Percentiles rank a stretch among this genome's conserved stretches.
Conservation (phyloP, 495 filamentous ascomycete genomes). For the Cenococcum geophilum region DNA sequence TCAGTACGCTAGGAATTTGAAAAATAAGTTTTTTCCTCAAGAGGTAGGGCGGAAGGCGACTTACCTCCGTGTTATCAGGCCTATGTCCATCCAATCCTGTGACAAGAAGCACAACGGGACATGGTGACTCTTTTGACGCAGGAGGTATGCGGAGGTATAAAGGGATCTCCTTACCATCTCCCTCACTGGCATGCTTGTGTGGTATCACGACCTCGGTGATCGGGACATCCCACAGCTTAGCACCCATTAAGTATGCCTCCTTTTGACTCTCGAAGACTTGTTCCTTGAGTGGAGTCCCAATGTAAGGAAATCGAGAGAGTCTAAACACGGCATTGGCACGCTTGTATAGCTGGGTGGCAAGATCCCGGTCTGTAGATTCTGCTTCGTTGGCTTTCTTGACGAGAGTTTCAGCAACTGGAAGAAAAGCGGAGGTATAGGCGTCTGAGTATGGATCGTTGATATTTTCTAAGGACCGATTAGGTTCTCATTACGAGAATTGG, state of each 20-base stretch:
- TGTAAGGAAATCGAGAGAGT: slow-evolving; percentile 69
- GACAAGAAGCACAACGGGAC: slow-evolving; percentile 59
- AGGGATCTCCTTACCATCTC: slow-evolving; percentile 53
- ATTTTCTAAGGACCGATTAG: slow-evolving; percentile 36
- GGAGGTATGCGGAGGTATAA: slow-evolving; percentile 51
- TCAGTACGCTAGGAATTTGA: slow-evolving; percentile 44
- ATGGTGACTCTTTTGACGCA: slow-evolving; percentile 38
- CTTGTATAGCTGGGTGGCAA: slow-evolving; percentile 56
- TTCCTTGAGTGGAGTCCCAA: slow-evolving; percentile 48
- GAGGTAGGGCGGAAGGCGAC: not conserved
- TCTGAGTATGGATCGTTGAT: slow-evolving; percentile 59
- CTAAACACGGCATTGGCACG: slow-evolving; percentile 64
- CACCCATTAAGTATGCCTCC: slow-evolving; percentile 54
- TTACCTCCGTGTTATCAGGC: slow-evolving; percentile 57
- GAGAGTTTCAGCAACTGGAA: slow-evolving; percentile 49
- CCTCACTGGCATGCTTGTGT: slow-evolving; percentile 44
- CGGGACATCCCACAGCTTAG: slow-evolving; percentile 48
- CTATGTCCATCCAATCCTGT: slow-evolving; percentile 72
- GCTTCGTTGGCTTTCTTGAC: slow-evolving; percentile 45
- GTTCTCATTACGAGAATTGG: too few relatives aligned
- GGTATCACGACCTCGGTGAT: slow-evolving; percentile 54
- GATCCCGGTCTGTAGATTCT: slow-evolving; percentile 21
- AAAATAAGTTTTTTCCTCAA: too few relatives aligned
- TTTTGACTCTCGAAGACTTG: slow-evolving; percentile 63
- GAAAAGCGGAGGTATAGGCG: slow-evolving; percentile 59